Percentiles rank a stretch among this genome's conserved stretches.
phyloP scores from a whole-genome alignment of 2,329 filamentous ascomycete species.

The Didymella sp. region DNA sequence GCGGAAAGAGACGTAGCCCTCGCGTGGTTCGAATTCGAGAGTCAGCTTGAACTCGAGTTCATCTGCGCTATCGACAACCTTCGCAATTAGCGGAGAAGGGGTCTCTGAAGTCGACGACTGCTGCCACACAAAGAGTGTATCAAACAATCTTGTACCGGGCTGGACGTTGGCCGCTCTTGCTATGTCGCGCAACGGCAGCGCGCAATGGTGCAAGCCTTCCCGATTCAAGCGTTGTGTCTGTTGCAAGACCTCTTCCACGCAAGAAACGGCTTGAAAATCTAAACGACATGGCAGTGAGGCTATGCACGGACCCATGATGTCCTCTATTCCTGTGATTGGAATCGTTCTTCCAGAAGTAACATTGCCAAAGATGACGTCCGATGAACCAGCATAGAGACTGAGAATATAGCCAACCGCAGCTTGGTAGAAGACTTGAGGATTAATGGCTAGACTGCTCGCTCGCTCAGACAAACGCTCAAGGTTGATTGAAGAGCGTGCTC shows the following conservation, averaged over 20 bases:
- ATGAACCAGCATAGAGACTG: conserved; percentile 66
- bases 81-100: conserved; percentile 52
- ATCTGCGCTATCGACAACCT: conserved; percentile 69
- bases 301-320: conserved; percentile 80
- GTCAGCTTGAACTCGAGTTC: conserved; percentile 77
- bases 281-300: conserved; percentile 75
- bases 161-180: conserved; percentile 65
- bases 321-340: conserved; percentile 73
- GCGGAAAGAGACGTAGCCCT: conserved; percentile 56
- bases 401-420: conserved; percentile 72
- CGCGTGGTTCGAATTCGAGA: conserved; percentile 74
- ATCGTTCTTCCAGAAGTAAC: conserved; percentile 83
- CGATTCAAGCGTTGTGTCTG: conserved; percentile 71
- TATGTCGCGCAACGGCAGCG: conserved; percentile 72
- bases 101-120: conserved; percentile 64
- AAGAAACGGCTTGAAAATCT: conserved; percentile 60
- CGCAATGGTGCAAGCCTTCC: conserved; percentile 68
- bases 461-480: conserved; percentile 19
- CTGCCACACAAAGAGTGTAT: conserved; percentile 84
- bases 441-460: conserved; percentile 54
- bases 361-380: conserved; percentile 76
- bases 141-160: conserved; percentile 69
- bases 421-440: conserved; percentile 77
- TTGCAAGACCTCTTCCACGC: conserved; percentile 66
- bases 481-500: conserved; percentile 32